A percentile compares a stretch with the other conserved stretches of the same genome.
Evolutionary conservation across 306 rosid species (phyloP).

Genomic region (Inga leiocalycina): DNA sequence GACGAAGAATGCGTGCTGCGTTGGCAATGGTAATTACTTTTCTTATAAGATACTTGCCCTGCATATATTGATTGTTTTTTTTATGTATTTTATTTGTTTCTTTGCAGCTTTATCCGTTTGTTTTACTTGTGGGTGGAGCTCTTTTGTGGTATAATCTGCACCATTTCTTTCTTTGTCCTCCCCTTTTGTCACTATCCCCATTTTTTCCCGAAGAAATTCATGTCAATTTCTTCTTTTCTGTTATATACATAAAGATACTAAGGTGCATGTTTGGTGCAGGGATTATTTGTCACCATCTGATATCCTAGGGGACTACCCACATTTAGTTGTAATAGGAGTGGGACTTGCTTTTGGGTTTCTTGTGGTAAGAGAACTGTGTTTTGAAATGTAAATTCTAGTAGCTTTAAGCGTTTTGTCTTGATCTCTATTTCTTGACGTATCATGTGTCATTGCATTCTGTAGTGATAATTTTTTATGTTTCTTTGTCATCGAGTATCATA

Average conservation of each 20-base stretch:
- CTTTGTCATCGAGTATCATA: background rate
- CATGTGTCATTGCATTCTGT: background rate
- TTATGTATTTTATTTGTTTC: conserved; percentile 30
- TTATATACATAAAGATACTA: conserved; percentile 16
- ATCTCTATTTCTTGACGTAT: background rate
- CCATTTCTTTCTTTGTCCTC: background rate
- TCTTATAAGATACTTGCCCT: conserved; percentile 3
- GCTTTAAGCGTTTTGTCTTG: conserved; percentile 14
- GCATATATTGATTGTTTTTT: conserved; percentile 29
- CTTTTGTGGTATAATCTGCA: conserved; percentile 69
- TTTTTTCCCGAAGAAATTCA: conserved; percentile 27
- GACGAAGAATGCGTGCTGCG: conserved; percentile 75
- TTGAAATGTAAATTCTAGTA: conserved; percentile 18
- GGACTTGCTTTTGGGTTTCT: conserved; percentile 92
- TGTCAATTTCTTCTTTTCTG: conserved; percentile 7
- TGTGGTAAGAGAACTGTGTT: conserved; percentile 61
- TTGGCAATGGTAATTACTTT: conserved; percentile 78
- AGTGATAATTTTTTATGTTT: conserved; percentile 18
- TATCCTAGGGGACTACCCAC: conserved; percentile 69
- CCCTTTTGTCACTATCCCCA: background rate
- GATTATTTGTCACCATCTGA: conserved; percentile 85
- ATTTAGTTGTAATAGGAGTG: conserved; percentile 78
- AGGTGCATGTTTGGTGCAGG: conserved; percentile 51
- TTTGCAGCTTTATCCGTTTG: conserved; percentile 83
- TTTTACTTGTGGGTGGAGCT: conserved; percentile 74